A percentile compares a stretch with the other conserved stretches of the same genome.
Evolutionary conservation across 179 eudicot genomes (phyloP).

Genomic region (Silene noctiflora): DNA sequence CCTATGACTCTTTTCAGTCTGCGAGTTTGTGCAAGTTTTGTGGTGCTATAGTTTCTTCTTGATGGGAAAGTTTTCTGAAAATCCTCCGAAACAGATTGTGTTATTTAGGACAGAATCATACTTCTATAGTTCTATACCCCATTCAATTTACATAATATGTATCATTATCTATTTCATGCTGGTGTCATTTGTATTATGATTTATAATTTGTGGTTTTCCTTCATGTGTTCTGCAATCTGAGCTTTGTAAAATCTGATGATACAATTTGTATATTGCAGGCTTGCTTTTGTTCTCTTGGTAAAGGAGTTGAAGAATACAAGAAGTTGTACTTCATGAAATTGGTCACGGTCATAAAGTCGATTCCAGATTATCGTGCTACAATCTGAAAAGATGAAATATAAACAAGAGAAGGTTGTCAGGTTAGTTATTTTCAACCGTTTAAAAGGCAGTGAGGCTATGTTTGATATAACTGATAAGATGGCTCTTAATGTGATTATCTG

Average conservation of each 20-base stretch:
- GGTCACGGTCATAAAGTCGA: neutral
- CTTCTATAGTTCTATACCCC: too few species aligned
- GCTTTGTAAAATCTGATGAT: neutral
- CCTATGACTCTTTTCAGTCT: too few species aligned
- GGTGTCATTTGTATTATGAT: constrained; percentile 8
- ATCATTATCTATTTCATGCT: too few species aligned
- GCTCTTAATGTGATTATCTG: neutral
- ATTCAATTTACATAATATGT: too few species aligned
- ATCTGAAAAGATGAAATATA: constrained; percentile 33
- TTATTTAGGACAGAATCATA: too few species aligned
- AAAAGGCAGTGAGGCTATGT: neutral
- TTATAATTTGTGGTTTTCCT: neutral
- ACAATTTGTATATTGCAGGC: neutral
- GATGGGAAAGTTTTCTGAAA: too few species aligned
- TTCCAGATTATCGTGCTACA: constrained; percentile 1
- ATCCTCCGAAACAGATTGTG: too few species aligned
- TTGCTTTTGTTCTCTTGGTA: constrained; percentile 2
- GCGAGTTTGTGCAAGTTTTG: too few species aligned
- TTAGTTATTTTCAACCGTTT: constrained; percentile 16
- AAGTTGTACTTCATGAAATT: neutral
- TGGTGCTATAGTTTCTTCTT: neutral
- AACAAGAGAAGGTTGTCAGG: constrained; percentile 42
- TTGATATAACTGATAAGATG: neutral
- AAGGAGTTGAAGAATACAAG: constrained; percentile 10
- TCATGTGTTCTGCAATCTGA: neutral